phyloP scores from a whole-genome alignment of 2,329 filamentous ascomycete species.

The Penicillium sclerotiorum region DNA sequence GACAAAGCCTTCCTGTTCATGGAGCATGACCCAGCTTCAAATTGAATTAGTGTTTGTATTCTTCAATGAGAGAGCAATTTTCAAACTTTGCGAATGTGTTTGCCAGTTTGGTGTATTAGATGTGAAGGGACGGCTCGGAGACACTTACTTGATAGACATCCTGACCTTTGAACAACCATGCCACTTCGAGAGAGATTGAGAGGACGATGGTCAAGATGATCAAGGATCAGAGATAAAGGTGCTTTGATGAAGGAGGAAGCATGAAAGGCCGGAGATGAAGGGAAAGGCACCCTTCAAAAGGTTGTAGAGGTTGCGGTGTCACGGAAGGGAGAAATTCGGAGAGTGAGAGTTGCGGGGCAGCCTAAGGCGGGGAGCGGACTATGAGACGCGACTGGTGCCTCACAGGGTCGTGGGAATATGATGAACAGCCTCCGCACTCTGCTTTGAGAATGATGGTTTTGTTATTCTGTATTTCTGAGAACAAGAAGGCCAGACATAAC shows the following conservation, averaged over 20 bases:
- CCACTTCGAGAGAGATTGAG: neutral
- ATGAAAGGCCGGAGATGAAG: neutral
- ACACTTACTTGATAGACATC: conserved; percentile 48
- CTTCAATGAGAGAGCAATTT: conserved; percentile 4
- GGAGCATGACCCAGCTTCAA: conserved; percentile 90
- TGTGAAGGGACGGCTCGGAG: no score
- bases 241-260: neutral
- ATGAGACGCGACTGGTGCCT: no score
- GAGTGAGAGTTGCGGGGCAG: conserved; percentile 4
- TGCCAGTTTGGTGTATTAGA: no score
- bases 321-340: conserved; percentile 7
- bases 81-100: neutral
- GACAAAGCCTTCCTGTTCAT: conserved; percentile 71
- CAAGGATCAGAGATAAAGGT: neutral
- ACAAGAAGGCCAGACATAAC: no score
- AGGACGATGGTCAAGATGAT: neutral
- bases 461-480: no score
- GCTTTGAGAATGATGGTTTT: neutral
- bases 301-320: conserved; percentile 1
- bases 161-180: conserved; percentile 19
- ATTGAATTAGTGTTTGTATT: neutral
- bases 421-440: no score
- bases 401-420: no score
- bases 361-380: conserved; percentile 6
- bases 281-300: no score